These are phyloP conservation scores for Bacterosira constricta DNA, from an alignment of 108 stramenopile species.

Conservation along the genomic window DNA sequence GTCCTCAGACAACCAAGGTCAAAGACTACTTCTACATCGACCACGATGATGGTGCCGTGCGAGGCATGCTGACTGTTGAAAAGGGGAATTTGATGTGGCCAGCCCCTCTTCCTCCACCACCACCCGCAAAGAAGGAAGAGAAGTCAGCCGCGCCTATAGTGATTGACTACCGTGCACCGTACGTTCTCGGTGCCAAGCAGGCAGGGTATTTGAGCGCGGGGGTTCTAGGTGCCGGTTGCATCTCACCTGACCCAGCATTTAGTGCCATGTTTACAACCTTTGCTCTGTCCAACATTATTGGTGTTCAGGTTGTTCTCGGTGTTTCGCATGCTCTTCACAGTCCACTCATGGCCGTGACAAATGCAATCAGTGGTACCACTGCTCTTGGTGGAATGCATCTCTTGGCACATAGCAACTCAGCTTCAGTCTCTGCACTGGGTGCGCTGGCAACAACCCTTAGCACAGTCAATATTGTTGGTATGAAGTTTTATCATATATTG, in stretches of 20 bases:
- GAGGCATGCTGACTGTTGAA: conserved; percentile 91
- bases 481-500: conserved; percentile 7
- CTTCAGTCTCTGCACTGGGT: conserved; percentile 75
- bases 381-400: conserved; percentile 99
- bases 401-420: conserved; percentile 77
- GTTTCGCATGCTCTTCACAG: conserved; percentile 97
- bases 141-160: conserved; percentile 47
- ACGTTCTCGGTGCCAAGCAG: conserved; percentile 71
- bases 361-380: conserved; percentile 98
- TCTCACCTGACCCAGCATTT: conserved; percentile 93
- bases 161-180: conserved; percentile 83
- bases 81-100: conserved; percentile 93
- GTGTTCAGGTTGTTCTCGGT: conserved; percentile 95
- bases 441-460: conserved; percentile 92
- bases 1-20: conserved; percentile 74
- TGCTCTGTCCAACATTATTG: conserved; percentile 92
- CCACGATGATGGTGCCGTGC: conserved; percentile 92
- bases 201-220: conserved; percentile 75
- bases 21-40: conserved; percentile 65
- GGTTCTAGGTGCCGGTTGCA: conserved; percentile 84
- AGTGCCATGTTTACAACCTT: conserved; percentile 96
- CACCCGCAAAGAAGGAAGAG: conserved; percentile 61
- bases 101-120: conserved; percentile 81
- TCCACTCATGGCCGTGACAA: conserved; percentile 98
- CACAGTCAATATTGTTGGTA: conserved; percentile 94